Conservation (phyloP, 345 rosid genomes). For the Mercurialis annua region DNA sequence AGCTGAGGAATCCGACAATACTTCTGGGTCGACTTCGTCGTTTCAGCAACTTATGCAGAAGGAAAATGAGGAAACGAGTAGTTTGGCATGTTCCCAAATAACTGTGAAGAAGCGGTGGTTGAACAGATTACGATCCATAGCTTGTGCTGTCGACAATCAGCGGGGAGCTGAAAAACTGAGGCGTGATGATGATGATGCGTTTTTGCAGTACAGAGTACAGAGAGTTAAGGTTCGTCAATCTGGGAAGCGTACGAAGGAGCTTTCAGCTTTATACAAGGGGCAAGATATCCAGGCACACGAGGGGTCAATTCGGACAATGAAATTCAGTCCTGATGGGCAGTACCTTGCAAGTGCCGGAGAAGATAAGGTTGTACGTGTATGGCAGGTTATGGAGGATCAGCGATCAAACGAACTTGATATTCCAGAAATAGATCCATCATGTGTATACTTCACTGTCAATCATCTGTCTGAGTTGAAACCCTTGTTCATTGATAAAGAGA, state of each 20-base stretch:
- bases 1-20: constrained; percentile 12
- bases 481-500: constrained; percentile 40
- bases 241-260: constrained; percentile 55
- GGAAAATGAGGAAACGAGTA: constrained; percentile 30
- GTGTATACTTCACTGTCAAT: constrained; percentile 51
- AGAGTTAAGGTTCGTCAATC: constrained; percentile 21
- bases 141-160: constrained; percentile 49
- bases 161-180: constrained; percentile 35
- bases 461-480: constrained; percentile 43
- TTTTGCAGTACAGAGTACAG: constrained; percentile 28
- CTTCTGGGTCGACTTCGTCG: constrained; percentile 23
- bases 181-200: constrained; percentile 25
- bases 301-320: constrained; percentile 67
- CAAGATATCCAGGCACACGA: constrained; percentile 73
- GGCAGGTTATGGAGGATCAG: constrained; percentile 63
- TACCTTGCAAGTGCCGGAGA: constrained; percentile 75
- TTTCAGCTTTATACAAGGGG: constrained; percentile 57
- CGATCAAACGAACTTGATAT: constrained; percentile 41
- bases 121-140: constrained; percentile 46
- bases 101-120: constrained; percentile 60
- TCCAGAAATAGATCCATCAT: constrained; percentile 46
- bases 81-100: constrained; percentile 28
- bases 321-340: constrained; percentile 66
- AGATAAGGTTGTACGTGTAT: constrained; percentile 62
- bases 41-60: constrained; percentile 23